Conservation (phyloP, 495 filamentous ascomycete genomes). For the Geoglossum glabrum region DNA sequence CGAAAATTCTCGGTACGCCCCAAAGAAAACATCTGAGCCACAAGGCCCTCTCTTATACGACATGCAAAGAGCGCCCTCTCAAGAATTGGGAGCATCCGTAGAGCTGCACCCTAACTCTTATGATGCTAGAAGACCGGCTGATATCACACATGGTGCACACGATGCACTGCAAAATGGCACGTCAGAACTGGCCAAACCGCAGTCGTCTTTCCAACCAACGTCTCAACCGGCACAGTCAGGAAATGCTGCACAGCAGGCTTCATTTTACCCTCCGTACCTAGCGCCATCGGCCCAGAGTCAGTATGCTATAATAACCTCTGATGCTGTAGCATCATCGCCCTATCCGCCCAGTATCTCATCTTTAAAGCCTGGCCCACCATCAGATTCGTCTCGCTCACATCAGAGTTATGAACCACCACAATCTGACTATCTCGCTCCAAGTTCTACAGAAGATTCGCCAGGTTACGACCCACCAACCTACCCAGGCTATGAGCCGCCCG, state of each 20-base stretch:
- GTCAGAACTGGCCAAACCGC: background rate
- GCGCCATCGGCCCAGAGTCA: slow-evolving; percentile 25
- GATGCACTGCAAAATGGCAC: background rate
- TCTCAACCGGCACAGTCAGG: background rate
- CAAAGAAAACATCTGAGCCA: slow-evolving; percentile 15
- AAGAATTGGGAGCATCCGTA: background rate
- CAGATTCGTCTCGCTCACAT: background rate
- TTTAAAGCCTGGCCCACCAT: background rate
- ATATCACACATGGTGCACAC: background rate
- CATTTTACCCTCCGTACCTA: slow-evolving; percentile 12
- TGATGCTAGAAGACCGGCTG: background rate
- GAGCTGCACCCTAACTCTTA: background rate
- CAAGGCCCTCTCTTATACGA: background rate
- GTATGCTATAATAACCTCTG: background rate
- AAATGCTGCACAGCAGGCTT: background rate
- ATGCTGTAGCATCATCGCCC: background rate
- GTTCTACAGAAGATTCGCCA: background rate
- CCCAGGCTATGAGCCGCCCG: slow-evolving; percentile 18
- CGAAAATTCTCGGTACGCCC: slow-evolving; percentile 40
- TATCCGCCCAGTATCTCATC: background rate
- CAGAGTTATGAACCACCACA: background rate
- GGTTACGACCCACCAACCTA: slow-evolving; percentile 22
- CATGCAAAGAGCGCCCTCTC: background rate
- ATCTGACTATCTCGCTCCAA: background rate
- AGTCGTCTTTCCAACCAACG: slow-evolving; percentile 4